Evolutionary conservation across 2,329 filamentous ascomycete genomes (phyloP).

Genomic region (Seiridium unicorne): DNA sequence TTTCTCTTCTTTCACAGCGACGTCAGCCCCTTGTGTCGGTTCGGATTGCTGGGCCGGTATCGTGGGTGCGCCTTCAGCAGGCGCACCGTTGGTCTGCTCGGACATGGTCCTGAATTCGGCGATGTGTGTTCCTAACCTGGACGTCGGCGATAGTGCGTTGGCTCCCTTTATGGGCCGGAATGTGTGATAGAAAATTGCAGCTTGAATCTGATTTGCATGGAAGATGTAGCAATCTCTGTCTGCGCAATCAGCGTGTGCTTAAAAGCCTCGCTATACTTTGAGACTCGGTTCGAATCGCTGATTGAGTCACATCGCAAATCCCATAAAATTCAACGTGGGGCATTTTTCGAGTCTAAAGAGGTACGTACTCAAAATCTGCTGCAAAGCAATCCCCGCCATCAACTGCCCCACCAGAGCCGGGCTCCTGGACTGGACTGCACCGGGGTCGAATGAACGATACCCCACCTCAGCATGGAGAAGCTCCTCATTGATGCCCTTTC

Average conservation of each 20-base stretch:
- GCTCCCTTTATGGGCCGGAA: no score
- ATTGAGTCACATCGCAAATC: constrained; percentile 2
- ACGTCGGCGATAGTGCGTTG: background rate
- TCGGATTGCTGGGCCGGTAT: constrained; percentile 1
- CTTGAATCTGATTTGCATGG: no score
- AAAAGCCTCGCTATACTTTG: background rate
- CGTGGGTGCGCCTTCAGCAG: background rate
- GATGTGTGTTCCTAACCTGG: background rate
- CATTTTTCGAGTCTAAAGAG: background rate
- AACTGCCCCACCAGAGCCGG: background rate
- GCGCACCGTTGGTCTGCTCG: constrained; percentile 6
- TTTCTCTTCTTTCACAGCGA: background rate
- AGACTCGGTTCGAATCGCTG: background rate
- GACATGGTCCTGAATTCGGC: background rate
- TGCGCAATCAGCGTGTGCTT: background rate
- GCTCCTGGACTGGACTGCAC: background rate
- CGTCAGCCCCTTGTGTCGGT: background rate
- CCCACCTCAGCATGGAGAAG: background rate
- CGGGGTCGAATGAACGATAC: background rate
- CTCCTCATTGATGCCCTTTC: background rate
- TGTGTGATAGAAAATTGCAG: no score
- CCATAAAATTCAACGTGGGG: constrained; percentile 8
- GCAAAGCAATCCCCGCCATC: background rate
- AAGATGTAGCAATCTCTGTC: background rate
- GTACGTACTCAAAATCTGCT: background rate